Percentiles rank a stretch among this genome's conserved stretches.
Conservation (phyloP, 441 rosid species). For the Populus trichocarpa region DNA sequence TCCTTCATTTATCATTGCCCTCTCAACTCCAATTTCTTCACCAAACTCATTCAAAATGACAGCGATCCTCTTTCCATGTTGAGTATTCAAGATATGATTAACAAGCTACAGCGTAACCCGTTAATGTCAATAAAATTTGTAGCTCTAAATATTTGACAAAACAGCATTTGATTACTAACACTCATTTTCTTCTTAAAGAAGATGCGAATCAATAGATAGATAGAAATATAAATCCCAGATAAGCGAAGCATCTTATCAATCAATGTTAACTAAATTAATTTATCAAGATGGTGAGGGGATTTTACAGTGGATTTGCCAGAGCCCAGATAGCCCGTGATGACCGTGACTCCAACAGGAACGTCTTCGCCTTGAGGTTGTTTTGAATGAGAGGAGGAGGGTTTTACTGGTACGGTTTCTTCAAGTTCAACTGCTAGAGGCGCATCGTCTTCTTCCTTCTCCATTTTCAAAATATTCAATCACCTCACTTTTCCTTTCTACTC, state of each 20-base stretch:
- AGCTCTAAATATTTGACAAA: no score
- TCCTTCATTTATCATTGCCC: slow-evolving; percentile 97
- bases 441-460: slow-evolving; percentile 65
- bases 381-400: neutral
- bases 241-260: neutral
- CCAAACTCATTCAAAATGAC: slow-evolving; percentile 98
- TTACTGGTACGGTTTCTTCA: slow-evolving; percentile 10
- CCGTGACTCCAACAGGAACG: slow-evolving; percentile 71
- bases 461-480: slow-evolving; percentile 17
- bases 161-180: neutral
- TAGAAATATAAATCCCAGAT: neutral
- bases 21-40: slow-evolving; percentile 97
- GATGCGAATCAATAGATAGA: no score
- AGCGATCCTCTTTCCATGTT: slow-evolving; percentile 90
- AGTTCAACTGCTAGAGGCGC: slow-evolving; percentile 71
- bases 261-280: neutral
- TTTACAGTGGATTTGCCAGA: slow-evolving; percentile 95
- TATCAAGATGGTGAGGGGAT: neutral
- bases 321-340: slow-evolving; percentile 94
- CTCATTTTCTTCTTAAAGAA: neutral
- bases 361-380: slow-evolving; percentile 22
- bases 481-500: neutral
- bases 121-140: neutral
- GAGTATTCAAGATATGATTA: slow-evolving; percentile 66
- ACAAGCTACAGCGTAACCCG: slow-evolving; percentile 53